Base-by-base conservation (phyloP, 176 grass and related monocot genomes). In the Panicum miliaceum region DNA sequence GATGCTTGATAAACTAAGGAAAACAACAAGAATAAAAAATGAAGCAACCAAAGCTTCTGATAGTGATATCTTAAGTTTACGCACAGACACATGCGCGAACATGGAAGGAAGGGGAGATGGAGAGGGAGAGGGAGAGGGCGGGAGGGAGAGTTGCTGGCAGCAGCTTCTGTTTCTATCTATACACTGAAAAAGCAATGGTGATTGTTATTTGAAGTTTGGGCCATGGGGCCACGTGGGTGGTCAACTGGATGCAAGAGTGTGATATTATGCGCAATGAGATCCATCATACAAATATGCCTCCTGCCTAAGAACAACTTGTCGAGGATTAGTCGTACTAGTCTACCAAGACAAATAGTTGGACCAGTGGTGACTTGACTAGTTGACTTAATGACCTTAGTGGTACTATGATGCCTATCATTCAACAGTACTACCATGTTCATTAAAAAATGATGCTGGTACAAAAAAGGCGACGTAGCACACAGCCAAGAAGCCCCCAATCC, bases 181-280 rank as follows among this genome's bases (percentile, higher is more conserved):
- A 60, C 23, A 45, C 36, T 42, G 35, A 45, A 32, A 35, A 78
- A 14, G 8, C 35, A 61, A 62, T 46, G 38, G 25, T 34, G 38
- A 20, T 50, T 64, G 16, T 65, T 79, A 15, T 35, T 14, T 1
- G 5, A 79, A 64, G 41, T 47, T 48, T 27, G 62, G 77, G 45
- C 45, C 45, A 47, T 47, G 43, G 9, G 43, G 25, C 58, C n/a
- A 47, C 50, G 5, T 5, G 60, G 8, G 27, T 48, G 5, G 11
- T 67, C 61, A 65, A n/a, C 43, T 36, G 20, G 77, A 52, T 35
- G 29, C 61, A 80, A 80, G 60, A 65, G 20, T 80, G 20, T 14
- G 12, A 52, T 25, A 12, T 66, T 16, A 67, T 80, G 46, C 37
- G 20, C 12, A 18, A 53, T 7, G 35, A 34, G 14, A 73, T 50